phyloP scores from a whole-genome alignment of 495 filamentous ascomycete species.

The Bryoglossum gracile region DNA sequence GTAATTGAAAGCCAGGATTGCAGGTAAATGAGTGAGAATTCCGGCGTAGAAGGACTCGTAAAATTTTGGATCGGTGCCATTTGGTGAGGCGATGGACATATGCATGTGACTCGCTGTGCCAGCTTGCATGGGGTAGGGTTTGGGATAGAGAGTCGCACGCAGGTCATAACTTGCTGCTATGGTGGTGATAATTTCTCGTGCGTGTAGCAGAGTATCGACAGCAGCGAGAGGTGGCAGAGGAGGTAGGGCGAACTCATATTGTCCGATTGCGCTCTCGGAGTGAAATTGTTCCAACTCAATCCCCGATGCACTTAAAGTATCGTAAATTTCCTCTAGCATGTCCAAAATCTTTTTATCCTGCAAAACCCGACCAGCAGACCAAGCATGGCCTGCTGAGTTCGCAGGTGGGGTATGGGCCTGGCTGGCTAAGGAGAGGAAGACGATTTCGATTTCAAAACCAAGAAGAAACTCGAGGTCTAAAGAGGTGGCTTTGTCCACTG shows the following conservation, averaged over 20 bases:
- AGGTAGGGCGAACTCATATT: conserved; percentile 75
- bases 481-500: conserved; percentile 42
- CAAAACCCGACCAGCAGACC: conserved; percentile 52
- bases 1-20: conserved; percentile 61
- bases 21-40: conserved; percentile 53
- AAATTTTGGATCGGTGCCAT: conserved; percentile 27
- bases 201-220: conserved; percentile 64
- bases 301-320: conserved; percentile 47
- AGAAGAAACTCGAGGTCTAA: conserved; percentile 47
- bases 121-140: conserved; percentile 50
- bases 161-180: conserved; percentile 51
- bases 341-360: conserved; percentile 46
- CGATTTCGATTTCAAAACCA: conserved; percentile 81
- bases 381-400: conserved; percentile 45
- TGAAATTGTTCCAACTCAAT: conserved; percentile 72
- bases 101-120: conserved; percentile 66
- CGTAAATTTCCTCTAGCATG: conserved; percentile 56
- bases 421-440: conserved; percentile 47
- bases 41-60: conserved; percentile 57
- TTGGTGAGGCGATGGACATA: conserved; percentile 47
- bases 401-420: conserved; percentile 21
- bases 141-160: conserved; percentile 72
- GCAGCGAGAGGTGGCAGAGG: conserved; percentile 58
- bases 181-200: conserved; percentile 58
- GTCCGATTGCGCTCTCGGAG: conserved; percentile 64